Evolutionary conservation across 2,329 filamentous ascomycete species (phyloP).

Genomic region (Xylariaceae sp.): DNA sequence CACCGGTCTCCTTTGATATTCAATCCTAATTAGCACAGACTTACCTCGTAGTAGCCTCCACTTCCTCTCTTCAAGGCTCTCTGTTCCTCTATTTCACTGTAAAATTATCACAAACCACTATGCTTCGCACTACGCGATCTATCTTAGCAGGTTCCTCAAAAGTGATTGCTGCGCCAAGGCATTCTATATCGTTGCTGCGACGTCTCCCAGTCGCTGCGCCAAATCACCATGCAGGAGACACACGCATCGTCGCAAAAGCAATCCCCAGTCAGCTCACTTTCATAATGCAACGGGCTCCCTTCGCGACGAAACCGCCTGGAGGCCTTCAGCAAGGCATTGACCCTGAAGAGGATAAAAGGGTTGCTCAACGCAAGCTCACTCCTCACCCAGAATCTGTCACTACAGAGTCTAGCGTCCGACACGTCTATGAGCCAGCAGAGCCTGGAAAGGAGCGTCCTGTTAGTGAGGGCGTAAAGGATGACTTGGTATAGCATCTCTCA

Average conservation of each 20-base stretch:
- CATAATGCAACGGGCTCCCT: conserved; percentile 32
- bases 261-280: conserved; percentile 10
- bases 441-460: conserved; percentile 37
- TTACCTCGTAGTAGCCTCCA: not conserved
- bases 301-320: conserved; percentile 38
- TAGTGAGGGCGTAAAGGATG: conserved; percentile 47
- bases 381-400: conserved; percentile 66
- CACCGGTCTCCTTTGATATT: no score
- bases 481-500: conserved; percentile 58
- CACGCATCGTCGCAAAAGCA: conserved; percentile 5
- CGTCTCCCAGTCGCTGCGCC: not conserved
- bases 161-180: conserved; percentile 21
- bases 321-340: conserved; percentile 50
- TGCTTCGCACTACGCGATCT: conserved; percentile 38
- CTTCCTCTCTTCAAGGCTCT: not conserved
- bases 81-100: not conserved
- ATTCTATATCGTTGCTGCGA: conserved; percentile 17
- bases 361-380: conserved; percentile 61
- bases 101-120: conserved; percentile 17
- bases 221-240: not conserved
- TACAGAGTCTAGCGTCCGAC: conserved; percentile 59
- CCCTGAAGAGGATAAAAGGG: conserved; percentile 59
- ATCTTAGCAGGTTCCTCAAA: conserved; percentile 32
- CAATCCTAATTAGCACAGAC: no score
- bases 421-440: conserved; percentile 50